Percentiles rank a stretch among this genome's conserved stretches.
Conservation (phyloP, 2,329 filamentous ascomycete genomes). For the Thielaviopsis musarum region DNA sequence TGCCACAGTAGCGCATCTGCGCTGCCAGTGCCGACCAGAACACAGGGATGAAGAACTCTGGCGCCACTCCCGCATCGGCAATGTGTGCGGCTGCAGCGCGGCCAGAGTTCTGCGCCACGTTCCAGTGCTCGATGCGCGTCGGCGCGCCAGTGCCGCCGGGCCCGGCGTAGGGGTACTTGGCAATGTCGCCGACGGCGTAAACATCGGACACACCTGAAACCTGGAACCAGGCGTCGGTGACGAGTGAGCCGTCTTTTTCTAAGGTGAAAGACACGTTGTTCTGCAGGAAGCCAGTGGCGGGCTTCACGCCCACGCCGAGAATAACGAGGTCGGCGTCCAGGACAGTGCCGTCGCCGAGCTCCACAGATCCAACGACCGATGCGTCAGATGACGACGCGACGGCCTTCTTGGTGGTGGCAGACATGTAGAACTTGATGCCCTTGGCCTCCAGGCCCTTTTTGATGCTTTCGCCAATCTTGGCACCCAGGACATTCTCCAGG, state of each 20-base stretch:
- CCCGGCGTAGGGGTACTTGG: constrained; percentile 84
- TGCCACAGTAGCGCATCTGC: constrained; percentile 87
- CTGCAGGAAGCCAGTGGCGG: constrained; percentile 68
- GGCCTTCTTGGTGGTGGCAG: constrained; percentile 57
- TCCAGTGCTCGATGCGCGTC: constrained; percentile 93
- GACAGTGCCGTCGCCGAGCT: constrained; percentile 70
- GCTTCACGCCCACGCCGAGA: constrained; percentile 74
- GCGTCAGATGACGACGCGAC: constrained; percentile 50
- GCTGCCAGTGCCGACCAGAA: constrained; percentile 92
- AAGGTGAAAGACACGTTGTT: constrained; percentile 54
- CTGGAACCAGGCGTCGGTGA: constrained; percentile 62
- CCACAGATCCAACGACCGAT: constrained; percentile 60
- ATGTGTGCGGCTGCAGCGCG: constrained; percentile 67
- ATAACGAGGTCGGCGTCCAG: constrained; percentile 82
- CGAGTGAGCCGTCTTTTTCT: constrained; percentile 71
- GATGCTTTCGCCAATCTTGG: constrained; percentile 64
- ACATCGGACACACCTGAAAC: constrained; percentile 65
- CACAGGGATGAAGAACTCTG: constrained; percentile 60
- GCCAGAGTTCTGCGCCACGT: constrained; percentile 88
- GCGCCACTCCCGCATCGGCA: constrained; percentile 39
- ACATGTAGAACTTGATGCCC: constrained; percentile 77
- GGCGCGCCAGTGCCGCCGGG: constrained; percentile 60
- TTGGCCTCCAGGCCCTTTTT: constrained; percentile 65
- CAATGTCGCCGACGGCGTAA: constrained; percentile 89
- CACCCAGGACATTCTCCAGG: constrained; percentile 72